These are phyloP conservation scores for Penicillium sclerotigenum DNA, from an alignment of 2,329 filamentous ascomycete species.

Conservation along the genomic window DNA sequence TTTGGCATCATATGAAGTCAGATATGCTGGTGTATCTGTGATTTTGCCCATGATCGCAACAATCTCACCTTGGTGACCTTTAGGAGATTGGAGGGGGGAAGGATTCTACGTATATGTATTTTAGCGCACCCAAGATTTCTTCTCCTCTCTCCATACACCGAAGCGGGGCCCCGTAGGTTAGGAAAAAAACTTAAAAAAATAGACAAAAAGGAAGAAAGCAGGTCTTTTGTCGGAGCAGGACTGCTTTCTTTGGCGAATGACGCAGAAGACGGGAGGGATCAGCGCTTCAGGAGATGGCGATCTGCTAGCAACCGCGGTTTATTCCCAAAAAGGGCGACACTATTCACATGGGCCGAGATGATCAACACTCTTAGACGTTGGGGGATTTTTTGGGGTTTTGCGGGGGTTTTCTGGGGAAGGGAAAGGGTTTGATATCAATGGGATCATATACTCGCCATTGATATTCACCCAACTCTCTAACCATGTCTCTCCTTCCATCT, in stretches of 20 bases:
- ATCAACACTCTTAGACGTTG: neutral
- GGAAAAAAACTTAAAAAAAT: neutral
- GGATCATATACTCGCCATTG: neutral
- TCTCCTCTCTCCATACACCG: neutral
- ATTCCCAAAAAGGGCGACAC: conserved; percentile 1
- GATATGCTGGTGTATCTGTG: conserved; percentile 24
- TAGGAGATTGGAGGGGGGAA: neutral
- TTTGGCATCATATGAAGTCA: conserved; percentile 29
- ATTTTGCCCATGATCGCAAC: conserved; percentile 23
- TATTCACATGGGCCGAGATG: conserved; percentile 22
- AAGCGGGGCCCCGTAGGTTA: neutral
- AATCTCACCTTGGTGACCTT: neutral
- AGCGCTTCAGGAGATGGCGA: conserved; percentile 19
- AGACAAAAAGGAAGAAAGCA: neutral
- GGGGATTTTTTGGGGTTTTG: conserved; percentile 8
- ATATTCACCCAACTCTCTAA: neutral
- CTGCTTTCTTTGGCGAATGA: conserved; percentile 17
- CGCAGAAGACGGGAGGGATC: conserved; percentile 17
- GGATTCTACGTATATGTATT: conserved; percentile 4
- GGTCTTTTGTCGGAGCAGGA: conserved; percentile 16
- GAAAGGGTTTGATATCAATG: neutral
- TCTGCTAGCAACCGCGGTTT: conserved; percentile 23
- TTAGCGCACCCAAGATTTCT: conserved; percentile 4
- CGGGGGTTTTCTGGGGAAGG: conserved; percentile 2
- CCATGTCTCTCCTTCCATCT: conserved; percentile 18